Base-by-base conservation (phyloP, 2,329 filamentous ascomycete species). In the Colletotrichum truncatum region DNA sequence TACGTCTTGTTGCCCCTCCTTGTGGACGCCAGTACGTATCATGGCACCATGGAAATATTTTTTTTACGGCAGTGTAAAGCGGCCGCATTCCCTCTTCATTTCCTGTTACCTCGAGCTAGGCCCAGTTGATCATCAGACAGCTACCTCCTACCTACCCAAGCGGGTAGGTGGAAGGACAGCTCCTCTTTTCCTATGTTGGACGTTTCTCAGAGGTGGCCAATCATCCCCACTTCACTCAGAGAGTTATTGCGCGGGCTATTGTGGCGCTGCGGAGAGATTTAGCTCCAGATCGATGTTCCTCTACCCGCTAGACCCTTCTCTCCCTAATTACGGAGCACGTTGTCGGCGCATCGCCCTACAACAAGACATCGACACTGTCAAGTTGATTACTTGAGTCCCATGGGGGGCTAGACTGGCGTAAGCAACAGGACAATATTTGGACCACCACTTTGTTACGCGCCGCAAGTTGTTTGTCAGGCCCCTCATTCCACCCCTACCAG, bases 211-310 rank as follows among this genome's bases (percentile, higher is more conserved):
- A 32, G 38, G 61, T 54, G 53, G 41, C 45, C 58, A 48, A 64
- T 65, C 57, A 46, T 49, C 52, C 41, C 57, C 57, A 41, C 57
- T n/a, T 32, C 49, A 11, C 32, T 34, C 16, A 43, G 21, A 41
- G 34, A 18, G 49, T 25, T n/a, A n/a, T n/a, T 62, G n/a, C 49
- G 57, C 32, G 41, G 57, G 56, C 39, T 64, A 41, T 43, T 43
- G 62, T 65, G 57, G 57, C 57, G 49, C 56, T 28, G 49, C 43
- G 41, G 62, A 49, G 43, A 12, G 48, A 65, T 55, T 65, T 59
- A 55, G 49, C 48, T 49, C 49, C n/a, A 34, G 57, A 65, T 65
- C 62, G 62, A 65, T 49, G 49, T 54, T 65, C 21, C 49, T 14
- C 18, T 60, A 60, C 57, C 56, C 49, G 41, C 57, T 43, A 43